Evolutionary conservation across 352 stramenopile species (phyloP).

Genomic region (Phytopythium oedochilum): DNA sequence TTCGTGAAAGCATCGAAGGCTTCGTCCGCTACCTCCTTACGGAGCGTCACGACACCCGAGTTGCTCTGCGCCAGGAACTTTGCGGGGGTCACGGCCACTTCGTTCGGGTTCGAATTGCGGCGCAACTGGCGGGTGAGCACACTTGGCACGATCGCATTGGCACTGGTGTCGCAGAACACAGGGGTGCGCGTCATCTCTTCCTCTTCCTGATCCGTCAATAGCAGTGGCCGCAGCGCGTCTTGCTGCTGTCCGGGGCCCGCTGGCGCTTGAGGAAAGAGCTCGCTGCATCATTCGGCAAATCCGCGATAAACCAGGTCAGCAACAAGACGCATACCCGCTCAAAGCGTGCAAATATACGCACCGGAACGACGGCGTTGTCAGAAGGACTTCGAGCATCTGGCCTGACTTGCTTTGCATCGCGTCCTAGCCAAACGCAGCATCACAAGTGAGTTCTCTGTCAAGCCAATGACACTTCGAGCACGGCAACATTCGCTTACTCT

Average conservation of each 20-base stretch:
- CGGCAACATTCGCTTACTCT: conserved; percentile 16
- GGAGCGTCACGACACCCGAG: conserved; percentile 64
- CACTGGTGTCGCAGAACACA: conserved; percentile 68
- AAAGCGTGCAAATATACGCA: conserved; percentile 13
- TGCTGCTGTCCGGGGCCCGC: conserved; percentile 28
- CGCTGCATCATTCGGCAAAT: conserved; percentile 9
- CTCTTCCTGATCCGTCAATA: conserved; percentile 69
- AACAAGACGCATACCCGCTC: neutral
- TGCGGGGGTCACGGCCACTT: conserved; percentile 46
- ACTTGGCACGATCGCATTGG: conserved; percentile 55
- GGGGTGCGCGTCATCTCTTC: conserved; percentile 62
- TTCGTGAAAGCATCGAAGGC: conserved; percentile 75
- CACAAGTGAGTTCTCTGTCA: no score
- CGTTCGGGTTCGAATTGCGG: conserved; percentile 34
- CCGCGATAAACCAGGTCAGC: neutral
- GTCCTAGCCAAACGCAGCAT: conserved; percentile 21
- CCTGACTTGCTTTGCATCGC: conserved; percentile 82
- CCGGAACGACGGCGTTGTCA: conserved; percentile 82
- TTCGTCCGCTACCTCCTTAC: conserved; percentile 43
- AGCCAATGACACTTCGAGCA: no score
- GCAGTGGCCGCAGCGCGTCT: conserved; percentile 37
- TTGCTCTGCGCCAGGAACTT: conserved; percentile 73
- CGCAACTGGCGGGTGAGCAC: conserved; percentile 55
- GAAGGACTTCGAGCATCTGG: conserved; percentile 77
- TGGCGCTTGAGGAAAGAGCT: conserved; percentile 48